Evolutionary conservation across 2,329 filamentous ascomycete genomes (phyloP), one percentile per base, ranked within the genome.

Genomic region (Penicillium sp.): DNA sequence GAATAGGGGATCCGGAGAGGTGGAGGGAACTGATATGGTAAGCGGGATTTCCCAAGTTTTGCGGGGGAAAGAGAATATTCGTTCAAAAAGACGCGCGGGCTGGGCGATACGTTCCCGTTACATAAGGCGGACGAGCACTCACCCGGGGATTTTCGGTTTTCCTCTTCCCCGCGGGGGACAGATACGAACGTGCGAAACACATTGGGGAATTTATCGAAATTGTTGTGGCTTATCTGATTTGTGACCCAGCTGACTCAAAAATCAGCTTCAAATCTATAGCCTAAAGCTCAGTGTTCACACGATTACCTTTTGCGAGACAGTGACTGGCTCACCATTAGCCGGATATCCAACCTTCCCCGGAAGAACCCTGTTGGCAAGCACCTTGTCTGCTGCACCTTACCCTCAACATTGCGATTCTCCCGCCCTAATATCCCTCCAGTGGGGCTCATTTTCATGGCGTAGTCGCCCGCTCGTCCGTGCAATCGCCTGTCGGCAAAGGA

Each of bases 401-500:
- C 40, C 22, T 57, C 55, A 20, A 43, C 31, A 10, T 29, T 31
- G 11, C 40, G 18, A 29, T 54, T 50, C 42, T 46, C 53, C 31
- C 56, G 35, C 37, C 38, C 43, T 37, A 42, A 44, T 24, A 16
- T 9, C 45, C 18, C 10, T 18, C 26, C 37, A 44, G 58, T 56
- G 54, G 54, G 53, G 35, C 37, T 16, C 14, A 50, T 10, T 49
- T 62, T 35, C 35, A 62, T 64, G 63, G 57, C 52, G 52, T 60
- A 64, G 50, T 53, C 50, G 49, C 55, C 52, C 16, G 35, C 34
- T 44, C 16, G 48, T 52, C 42, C 53, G 57, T 59, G 48, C 58
- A 56, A 57, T 55, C 52, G 57, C 61, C 52, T 20, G 56, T 64
- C 67, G 65, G 69, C 66, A 69, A 69, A 69, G 65, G 49, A 55